A percentile compares a stretch with the other conserved stretches of the same genome.
Evolutionary conservation across 345 rosid species (phyloP).

Genomic region (Limnanthes douglasii): DNA sequence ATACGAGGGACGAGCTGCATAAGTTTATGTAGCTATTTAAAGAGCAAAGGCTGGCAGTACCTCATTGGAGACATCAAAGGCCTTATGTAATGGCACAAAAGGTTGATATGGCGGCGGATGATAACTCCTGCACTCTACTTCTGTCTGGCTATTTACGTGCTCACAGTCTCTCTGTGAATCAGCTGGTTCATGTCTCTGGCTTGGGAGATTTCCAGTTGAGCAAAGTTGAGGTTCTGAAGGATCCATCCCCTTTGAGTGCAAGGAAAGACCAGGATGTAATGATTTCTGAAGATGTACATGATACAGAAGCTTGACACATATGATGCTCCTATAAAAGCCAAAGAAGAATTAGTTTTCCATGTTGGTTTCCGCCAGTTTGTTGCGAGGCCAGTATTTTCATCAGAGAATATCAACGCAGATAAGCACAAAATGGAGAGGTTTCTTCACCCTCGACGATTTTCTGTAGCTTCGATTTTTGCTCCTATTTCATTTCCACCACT

Average conservation of each 20-base stretch:
- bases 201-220: conserved; percentile 77
- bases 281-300: conserved; percentile 47
- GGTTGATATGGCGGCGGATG: conserved; percentile 42
- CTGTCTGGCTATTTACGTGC: conserved; percentile 74
- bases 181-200: conserved; percentile 91
- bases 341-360: conserved; percentile 84
- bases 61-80: conserved; percentile 83
- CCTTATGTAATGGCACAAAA: conserved; percentile 67
- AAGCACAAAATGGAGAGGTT: conserved; percentile 98
- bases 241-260: conserved; percentile 52
- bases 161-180: conserved; percentile 59
- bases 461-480: conserved; percentile 72
- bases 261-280: conserved; percentile 51
- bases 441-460: conserved; percentile 69
- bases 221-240: conserved; percentile 68
- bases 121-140: conserved; percentile 36
- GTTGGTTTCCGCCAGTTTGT: conserved; percentile 90
- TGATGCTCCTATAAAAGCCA: conserved; percentile 67
- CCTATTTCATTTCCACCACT: conserved; percentile 76
- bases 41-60: conserved; percentile 69
- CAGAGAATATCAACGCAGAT: conserved; percentile 63
- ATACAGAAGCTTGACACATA: conserved; percentile 60
- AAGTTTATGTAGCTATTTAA: conserved; percentile 83
- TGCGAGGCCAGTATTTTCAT: conserved; percentile 87
- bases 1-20: conserved; percentile 82